Evolutionary conservation across 2,329 filamentous ascomycete species (phyloP).

Genomic region (Penicillium brevicompactum): DNA sequence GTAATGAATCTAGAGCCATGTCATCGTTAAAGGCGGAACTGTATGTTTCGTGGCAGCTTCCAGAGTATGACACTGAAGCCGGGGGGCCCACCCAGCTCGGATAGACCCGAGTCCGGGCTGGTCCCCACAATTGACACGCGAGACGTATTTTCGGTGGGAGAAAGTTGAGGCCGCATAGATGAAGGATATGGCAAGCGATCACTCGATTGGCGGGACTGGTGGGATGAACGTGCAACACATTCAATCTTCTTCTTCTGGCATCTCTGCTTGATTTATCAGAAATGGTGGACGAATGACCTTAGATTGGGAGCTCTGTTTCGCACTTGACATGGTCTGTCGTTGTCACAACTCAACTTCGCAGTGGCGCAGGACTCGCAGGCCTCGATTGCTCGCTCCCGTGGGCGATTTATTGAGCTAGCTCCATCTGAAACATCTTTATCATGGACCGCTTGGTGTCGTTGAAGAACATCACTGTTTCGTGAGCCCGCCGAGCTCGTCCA

Average conservation of each 20-base stretch:
- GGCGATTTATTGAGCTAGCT: neutral
- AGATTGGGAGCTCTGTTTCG: neutral
- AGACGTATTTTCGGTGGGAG: neutral
- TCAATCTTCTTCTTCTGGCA: constrained; percentile 12
- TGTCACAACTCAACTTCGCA: constrained; percentile 17
- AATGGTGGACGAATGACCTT: neutral
- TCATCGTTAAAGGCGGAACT: neutral
- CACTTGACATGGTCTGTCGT: constrained; percentile 18
- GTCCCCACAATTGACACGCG: neutral
- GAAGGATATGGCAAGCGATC: constrained; percentile 1
- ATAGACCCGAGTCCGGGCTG: constrained; percentile 11
- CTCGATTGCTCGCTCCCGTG: constrained; percentile 12
- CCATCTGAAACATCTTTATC: constrained; percentile 9
- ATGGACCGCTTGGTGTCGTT: constrained; percentile 19
- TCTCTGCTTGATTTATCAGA: constrained; percentile 2
- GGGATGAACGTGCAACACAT: constrained; percentile 5
- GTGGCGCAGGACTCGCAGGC: constrained; percentile 16
- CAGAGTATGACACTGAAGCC: constrained; percentile 1
- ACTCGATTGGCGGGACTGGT: neutral
- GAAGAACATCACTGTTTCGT: constrained; percentile 15
- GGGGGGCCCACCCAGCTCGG: constrained; percentile 7
- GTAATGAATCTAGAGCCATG: neutral
- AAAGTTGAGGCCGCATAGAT: neutral
- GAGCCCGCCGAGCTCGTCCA: neutral
- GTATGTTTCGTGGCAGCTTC: constrained; percentile 1